Conservation (phyloP, 2,329 filamentous ascomycete species). For the Cercospora sp. region DNA sequence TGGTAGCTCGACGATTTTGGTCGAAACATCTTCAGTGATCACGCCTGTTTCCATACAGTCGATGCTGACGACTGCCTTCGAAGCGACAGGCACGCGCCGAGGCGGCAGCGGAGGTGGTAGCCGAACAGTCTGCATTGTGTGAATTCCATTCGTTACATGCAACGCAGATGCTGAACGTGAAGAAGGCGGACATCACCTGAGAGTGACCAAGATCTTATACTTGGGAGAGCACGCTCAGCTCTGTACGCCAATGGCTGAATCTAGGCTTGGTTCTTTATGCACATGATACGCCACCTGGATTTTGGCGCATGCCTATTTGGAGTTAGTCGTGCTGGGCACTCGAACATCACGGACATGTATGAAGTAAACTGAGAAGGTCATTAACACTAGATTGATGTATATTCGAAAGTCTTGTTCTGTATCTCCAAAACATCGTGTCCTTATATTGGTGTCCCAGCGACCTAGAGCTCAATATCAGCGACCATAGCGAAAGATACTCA, state of each 20-base stretch:
- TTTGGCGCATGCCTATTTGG: constrained; percentile 2
- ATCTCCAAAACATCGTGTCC: background rate
- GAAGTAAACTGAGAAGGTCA: background rate
- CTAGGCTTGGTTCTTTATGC: constrained; percentile 2
- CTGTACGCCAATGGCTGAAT: background rate
- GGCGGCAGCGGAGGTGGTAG: background rate
- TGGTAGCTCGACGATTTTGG: background rate
- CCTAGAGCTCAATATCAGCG: background rate
- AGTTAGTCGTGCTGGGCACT: background rate
- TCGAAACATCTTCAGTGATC: background rate
- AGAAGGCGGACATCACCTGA: background rate
- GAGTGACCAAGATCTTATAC: background rate
- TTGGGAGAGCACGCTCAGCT: background rate
- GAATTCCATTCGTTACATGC: background rate
- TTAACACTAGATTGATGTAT: background rate
- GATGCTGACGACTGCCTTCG: background rate
- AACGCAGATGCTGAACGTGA: background rate
- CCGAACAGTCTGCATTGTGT: background rate
- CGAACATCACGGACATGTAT: background rate
- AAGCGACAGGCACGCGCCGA: background rate
- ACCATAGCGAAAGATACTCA: background rate
- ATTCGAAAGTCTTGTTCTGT: background rate
- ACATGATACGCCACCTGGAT: background rate
- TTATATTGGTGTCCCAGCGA: constrained; percentile 17
- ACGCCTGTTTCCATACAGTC: background rate